Percentiles rank a stretch among this genome's conserved stretches.
phyloP scores from a whole-genome alignment of 805 yeast species.

The Metschnikowia reukaufii region DNA sequence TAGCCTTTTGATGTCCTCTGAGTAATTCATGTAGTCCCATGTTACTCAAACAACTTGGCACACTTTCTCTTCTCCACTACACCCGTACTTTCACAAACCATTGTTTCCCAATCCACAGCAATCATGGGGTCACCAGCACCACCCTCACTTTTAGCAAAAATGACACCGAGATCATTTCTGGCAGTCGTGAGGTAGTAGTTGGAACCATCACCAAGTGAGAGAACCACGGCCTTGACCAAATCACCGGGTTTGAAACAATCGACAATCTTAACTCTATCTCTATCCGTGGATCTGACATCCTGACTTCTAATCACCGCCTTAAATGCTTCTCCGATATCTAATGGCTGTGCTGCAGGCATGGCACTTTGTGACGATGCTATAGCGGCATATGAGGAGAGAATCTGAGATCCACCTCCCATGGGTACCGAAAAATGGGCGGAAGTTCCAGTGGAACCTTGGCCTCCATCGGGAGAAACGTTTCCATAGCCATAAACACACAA shows the following conservation, averaged over 20 bases:
- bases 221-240: slow-evolving; percentile 76
- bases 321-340: slow-evolving; percentile 83
- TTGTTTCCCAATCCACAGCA: slow-evolving; percentile 94
- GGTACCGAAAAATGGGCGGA: slow-evolving; percentile 39
- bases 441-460: slow-evolving; percentile 58
- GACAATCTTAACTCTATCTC: slow-evolving; percentile 78
- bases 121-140: slow-evolving; percentile 74
- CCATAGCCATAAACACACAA: slow-evolving; percentile 62
- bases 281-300: slow-evolving; percentile 87
- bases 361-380: slow-evolving; percentile 44
- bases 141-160: slow-evolving; percentile 75
- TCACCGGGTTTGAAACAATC: slow-evolving; percentile 91
- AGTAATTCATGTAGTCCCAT: no score
- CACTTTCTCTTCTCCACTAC: slow-evolving; percentile 78
- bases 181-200: slow-evolving; percentile 90
- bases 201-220: slow-evolving; percentile 92
- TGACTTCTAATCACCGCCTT: slow-evolving; percentile 83
- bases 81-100: slow-evolving; percentile 79
- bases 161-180: slow-evolving; percentile 87
- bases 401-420: slow-evolving; percentile 56
- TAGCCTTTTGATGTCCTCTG: no score
- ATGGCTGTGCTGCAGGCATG: slow-evolving; percentile 38
- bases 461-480: slow-evolving; percentile 57
- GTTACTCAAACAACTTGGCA: slow-evolving; percentile 70
- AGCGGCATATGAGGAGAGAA: slow-evolving; percentile 33